Evolutionary conservation across 2,329 filamentous ascomycete species (phyloP), one percentile per base, ranked within the genome.

Genomic region (Nemania bipapillata): DNA sequence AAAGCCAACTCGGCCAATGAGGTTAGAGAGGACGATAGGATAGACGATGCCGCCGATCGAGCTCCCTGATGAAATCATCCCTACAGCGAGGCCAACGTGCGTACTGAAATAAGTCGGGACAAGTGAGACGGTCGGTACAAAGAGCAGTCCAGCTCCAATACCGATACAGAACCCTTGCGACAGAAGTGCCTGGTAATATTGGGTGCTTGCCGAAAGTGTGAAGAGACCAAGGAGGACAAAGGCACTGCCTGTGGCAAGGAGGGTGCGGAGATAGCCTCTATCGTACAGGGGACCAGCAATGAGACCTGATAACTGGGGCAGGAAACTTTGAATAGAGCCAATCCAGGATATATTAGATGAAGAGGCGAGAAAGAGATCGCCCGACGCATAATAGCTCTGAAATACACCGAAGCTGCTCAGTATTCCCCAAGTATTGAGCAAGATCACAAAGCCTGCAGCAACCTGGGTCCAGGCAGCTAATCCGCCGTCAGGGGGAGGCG

Each of bases 261-360:
- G 62, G 68, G 73, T 49, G 71, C 71, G 30, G 69, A 78, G 45
- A n/a, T 59, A 50, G 11, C 66, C 66, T 9, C 57, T 9, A 12
- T 65, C 66, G 22, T 35, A 65, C 1, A 57, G 15, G 2, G 62
- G 52, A 0, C 82, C 81, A 1, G 78, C 26, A 35, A n/a, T 71
- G 15, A 82, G 73, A 20, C 82, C 75, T 0, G 68, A 65, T 3
- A 73, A 62, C 42, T 73, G 75, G 7, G 28, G 50, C 4, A 83
- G 73, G 57, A 80, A 82, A 0, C 75, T 75, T 61, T 83, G 81
- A 2, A 82, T 75, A 1, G 81, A 79, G 11, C 82, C 82, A 35
- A 83, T 81, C 81, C 81, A 84, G 9, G 82, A 79, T n/a, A 84
- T 81, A 35, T 74, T 72, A 0, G 81, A 81, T 1, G 84, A 81